Base-by-base conservation (phyloP, 768 basidiomycete species). In the Leccinum sublutescens region DNA sequence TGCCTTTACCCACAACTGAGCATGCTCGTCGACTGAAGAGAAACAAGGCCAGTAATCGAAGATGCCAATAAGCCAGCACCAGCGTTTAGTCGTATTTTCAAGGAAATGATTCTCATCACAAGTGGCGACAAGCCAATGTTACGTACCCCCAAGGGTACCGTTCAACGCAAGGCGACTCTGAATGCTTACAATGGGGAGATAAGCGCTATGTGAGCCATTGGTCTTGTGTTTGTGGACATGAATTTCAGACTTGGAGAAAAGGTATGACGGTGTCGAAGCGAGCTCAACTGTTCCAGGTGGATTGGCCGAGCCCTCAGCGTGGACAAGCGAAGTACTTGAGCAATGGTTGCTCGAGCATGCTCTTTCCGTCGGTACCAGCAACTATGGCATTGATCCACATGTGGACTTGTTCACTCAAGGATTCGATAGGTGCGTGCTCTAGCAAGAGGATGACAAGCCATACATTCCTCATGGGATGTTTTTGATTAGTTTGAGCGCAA, bases 21-120 rank as follows among this genome's bases (percentile, higher is more conserved):
- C 1, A 51, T 5, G 7, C 38, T 27, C 3, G 11, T 38, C 23
- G 29, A 57, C 51, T 25, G 21, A 48, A 12, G 11, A 2, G 7
- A 49, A 51, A 10, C 29, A 45, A 80, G 78, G 76, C 71, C 76
- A 0, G 54, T 62, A 19, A 74, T 82, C 1, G 79, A 80, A n/a
- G 75, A 79, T 43, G 81, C 79, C 1, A 82, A 82, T 48, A 67
- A 62, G 10, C 57, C 62, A 2, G 72, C 79, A 0, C 81, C 81
- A 0, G 68, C 75, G 0, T 80, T 77, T 59, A 79, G 78, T 53
- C 71, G 77, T 9, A 74, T 82, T 9, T 81, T 78, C 68, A 81
- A 80, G 66, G 80, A 84, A 63, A 79, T 83, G 82, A 81, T 85
- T 45, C 40, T 83, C 14, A 62, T 84, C 9, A 71, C 81, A 1